Evolutionary conservation across 179 eudicot genomes (phyloP), one percentile per base, ranked within the genome.

Genomic region (Heliamphora pulchella): DNA sequence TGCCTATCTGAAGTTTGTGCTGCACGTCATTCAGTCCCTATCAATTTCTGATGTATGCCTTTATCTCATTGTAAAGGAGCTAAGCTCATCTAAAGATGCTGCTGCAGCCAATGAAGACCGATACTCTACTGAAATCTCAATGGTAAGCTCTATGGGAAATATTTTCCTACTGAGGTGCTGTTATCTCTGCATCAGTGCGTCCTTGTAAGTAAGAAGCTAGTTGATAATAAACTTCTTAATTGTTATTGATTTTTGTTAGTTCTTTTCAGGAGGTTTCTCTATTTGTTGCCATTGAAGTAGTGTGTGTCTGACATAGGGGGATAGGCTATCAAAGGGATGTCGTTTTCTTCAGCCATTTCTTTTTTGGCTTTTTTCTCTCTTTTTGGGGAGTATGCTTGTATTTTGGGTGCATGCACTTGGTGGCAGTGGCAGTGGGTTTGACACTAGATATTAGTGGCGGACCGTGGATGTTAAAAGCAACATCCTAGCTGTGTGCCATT

Each of bases 101-200:
- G 91, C 97, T 81, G 90, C 94, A 71, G 89, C 88, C 62, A 80
- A 89, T 83, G 99, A 96, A 82, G 90, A 89, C 75, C 87, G 82
- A 53, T 87, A 86, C 73, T 76, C 89, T 57, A 88, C 87, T 58
- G 98, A 96, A 88, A 83, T 91, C 22, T 80, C 95, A 31, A 94
- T 98, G 9, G 91, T 92, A 81, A 84, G 87, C 55, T 13, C 15
- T 76, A 9, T 41, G 44, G 31, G 15, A 74, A 31, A 15, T 54
- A 50, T 57, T 14, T 2, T 2, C 1, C 0, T 5, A 1, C 63
- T 53, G 3, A 31, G 47, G 2, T 74, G 20, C 64, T 54, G 14
- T 8, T 74, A 57, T 61, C 48, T 74, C 41, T 74, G 65, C 11
- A 15, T 55, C 31, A 22, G 58, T 31, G 31, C 31, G 31, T 31